phyloP scores from a whole-genome alignment of 768 basidiomycete species.

The Sarcomyxa edulis region DNA sequence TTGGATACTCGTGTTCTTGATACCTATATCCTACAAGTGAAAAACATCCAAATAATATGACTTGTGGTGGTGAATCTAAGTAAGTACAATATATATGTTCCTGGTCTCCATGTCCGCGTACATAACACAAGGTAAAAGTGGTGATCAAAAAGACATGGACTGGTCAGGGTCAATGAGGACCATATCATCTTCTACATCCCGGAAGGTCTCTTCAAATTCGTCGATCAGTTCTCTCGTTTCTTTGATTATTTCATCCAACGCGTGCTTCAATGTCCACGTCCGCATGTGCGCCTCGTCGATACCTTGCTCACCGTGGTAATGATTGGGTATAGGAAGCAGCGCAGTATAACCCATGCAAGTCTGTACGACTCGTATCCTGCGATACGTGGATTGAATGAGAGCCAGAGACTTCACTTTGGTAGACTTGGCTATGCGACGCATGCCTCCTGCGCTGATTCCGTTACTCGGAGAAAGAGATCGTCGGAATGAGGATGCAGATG shows the following conservation, averaged over 20 bases:
- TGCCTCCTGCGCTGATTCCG: conserved; percentile 15
- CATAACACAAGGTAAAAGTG: too few relatives aligned
- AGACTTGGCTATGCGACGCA: conserved; percentile 25
- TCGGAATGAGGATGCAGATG: conserved; percentile 9
- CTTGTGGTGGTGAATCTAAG: too few relatives aligned
- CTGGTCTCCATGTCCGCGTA: too few relatives aligned
- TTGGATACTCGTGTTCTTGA: too few relatives aligned
- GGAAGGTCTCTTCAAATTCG: conserved; percentile 45
- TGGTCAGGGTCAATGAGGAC: conserved; percentile 21
- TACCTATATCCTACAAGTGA: too few relatives aligned
- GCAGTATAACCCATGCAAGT: conserved; percentile 56
- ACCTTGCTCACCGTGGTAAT: conserved; percentile 19
- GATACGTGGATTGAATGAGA: conserved; percentile 55
- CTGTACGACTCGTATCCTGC: conserved; percentile 58
- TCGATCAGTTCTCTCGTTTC: conserved; percentile 56
- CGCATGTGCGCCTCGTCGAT: conserved; percentile 25
- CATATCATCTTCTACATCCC: conserved; percentile 22
- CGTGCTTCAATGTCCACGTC: conserved; percentile 52
- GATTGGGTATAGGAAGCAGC: conserved; percentile 46
- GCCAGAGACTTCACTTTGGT: conserved; percentile 43
- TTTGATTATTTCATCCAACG: conserved; percentile 42
- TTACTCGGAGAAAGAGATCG: conserved; percentile 11
- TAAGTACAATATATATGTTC: too few relatives aligned
- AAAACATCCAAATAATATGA: too few relatives aligned
- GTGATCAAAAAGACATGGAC: too few relatives aligned